Evolutionary conservation across 1,284 basidiomycete species (phyloP), one percentile per base, ranked within the genome.

Genomic region (Moesziomyces antarcticus): DNA sequence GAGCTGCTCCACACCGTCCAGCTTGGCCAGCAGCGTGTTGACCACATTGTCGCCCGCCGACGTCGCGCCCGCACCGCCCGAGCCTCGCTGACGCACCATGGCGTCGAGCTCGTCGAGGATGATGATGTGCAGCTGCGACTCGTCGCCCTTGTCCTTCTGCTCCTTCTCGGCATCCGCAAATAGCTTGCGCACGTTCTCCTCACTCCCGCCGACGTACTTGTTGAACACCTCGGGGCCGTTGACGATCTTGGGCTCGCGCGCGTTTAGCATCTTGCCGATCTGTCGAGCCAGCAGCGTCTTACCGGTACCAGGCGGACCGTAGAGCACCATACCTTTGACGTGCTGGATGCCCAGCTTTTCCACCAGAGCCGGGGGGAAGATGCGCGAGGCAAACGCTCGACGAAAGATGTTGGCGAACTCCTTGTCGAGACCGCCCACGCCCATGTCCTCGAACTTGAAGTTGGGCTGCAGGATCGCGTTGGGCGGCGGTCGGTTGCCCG

Each of bases 361-460:
- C 5, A 99, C 95, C 1, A 99, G 88, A 1, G 90, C 93, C 0
- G 94, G 95, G 24, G 97, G 97, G 86, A 99, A 99, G 47, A 99
- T 95, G 61, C 97, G 93, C 62, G 92, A 94, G 0, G 97, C 96
- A 84, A 99, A 99, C 0, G 97, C 97, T 83, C 97, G 92, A 84
- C 97, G 93, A 87, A 99, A 99, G 84, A 99, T 99, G 59, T 93
- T 91, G 60, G 90, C 90, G 83, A 99, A 99, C 84, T 99, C 97
- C 9, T 89, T 88, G 85, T 99, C 97, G 43, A 99, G 88, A 83
- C 97, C 97, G 83, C 97, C 97, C 80, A 99, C 98, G 25, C 97
- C 97, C 96, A 99, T 99, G 85, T 99, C 97, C 84, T 97, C 93
- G 77, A 99, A 99, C 85, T 97, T 98, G 89, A 99, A 99, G 86